Conservation (phyloP, 2,329 filamentous ascomycete genomes). For the Exophiala sp. region DNA sequence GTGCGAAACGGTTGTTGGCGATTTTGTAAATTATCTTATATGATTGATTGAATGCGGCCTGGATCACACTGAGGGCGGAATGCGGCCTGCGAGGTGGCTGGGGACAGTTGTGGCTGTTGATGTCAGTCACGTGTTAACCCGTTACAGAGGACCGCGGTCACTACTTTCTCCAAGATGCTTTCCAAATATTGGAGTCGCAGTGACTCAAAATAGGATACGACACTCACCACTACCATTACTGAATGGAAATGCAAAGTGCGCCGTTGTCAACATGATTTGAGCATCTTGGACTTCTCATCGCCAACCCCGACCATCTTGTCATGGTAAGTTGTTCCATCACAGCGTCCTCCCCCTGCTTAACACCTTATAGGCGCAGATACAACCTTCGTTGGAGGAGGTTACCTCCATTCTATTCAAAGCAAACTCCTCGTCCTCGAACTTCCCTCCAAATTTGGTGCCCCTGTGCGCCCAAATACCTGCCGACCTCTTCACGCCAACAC, state of each 20-base stretch:
- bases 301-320: neutral
- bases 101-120: too few relatives aligned
- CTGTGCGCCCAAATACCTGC: conserved; percentile 81
- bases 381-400: conserved; percentile 61
- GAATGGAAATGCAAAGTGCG: neutral
- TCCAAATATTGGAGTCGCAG: neutral
- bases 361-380: conserved; percentile 44
- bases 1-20: too few relatives aligned
- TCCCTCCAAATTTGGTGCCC: conserved; percentile 73
- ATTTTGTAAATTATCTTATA: too few relatives aligned
- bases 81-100: too few relatives aligned
- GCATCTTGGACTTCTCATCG: too few relatives aligned
- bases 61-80: too few relatives aligned
- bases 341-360: conserved; percentile 6
- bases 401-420: conserved; percentile 54
- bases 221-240: neutral
- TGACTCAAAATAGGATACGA: conserved; percentile 1
- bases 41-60: too few relatives aligned
- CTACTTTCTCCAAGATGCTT: neutral
- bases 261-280: too few relatives aligned
- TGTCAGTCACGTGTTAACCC: too few relatives aligned
- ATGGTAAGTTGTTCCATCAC: neutral
- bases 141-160: too few relatives aligned
- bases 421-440: conserved; percentile 48
- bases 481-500: conserved; percentile 90